Evolutionary conservation across 2,329 filamentous ascomycete genomes (phyloP).

Genomic region (Alternaria longipes): DNA sequence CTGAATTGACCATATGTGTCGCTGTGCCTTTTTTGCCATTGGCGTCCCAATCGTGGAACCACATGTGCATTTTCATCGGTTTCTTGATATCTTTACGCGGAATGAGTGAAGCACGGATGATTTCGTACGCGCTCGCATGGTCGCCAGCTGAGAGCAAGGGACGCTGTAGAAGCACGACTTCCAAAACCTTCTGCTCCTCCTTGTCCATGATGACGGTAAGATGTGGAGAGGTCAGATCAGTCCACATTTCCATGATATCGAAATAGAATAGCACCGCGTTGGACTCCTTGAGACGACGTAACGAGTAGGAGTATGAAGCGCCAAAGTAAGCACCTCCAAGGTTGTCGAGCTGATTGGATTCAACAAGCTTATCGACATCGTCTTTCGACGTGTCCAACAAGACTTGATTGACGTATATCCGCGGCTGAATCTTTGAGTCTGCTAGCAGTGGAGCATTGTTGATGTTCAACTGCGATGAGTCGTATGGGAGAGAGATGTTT

Average conservation of each 20-base stretch:
- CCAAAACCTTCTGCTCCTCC: constrained; percentile 37
- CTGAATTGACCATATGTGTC: constrained; percentile 27
- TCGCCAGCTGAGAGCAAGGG: constrained; percentile 38
- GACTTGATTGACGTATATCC: constrained; percentile 44
- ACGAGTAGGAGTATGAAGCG: constrained; percentile 41
- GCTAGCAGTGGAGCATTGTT: constrained; percentile 39
- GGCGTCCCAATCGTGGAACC: constrained; percentile 42
- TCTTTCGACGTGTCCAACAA: constrained; percentile 29
- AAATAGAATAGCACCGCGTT: constrained; percentile 40
- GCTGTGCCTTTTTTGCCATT: constrained; percentile 41
- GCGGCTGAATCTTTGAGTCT: constrained; percentile 27
- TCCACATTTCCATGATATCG: constrained; percentile 39
- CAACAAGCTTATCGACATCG: constrained; percentile 26
- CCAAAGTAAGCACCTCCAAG: constrained; percentile 37
- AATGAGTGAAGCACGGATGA: constrained; percentile 33
- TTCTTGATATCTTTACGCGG: constrained; percentile 9
- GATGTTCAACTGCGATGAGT: constrained; percentile 34
- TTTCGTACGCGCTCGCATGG: constrained; percentile 30
- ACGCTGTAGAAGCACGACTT: constrained; percentile 38
- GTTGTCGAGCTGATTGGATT: constrained; percentile 34
- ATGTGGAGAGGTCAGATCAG: constrained; percentile 23
- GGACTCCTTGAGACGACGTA: constrained; percentile 27
- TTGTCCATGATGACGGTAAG: constrained; percentile 26
- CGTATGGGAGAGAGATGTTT: constrained; percentile 44
- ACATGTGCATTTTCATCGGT: constrained; percentile 26